Conservation (phyloP, 2,329 filamentous ascomycete genomes). For the Neofusicoccum umdonicola region DNA sequence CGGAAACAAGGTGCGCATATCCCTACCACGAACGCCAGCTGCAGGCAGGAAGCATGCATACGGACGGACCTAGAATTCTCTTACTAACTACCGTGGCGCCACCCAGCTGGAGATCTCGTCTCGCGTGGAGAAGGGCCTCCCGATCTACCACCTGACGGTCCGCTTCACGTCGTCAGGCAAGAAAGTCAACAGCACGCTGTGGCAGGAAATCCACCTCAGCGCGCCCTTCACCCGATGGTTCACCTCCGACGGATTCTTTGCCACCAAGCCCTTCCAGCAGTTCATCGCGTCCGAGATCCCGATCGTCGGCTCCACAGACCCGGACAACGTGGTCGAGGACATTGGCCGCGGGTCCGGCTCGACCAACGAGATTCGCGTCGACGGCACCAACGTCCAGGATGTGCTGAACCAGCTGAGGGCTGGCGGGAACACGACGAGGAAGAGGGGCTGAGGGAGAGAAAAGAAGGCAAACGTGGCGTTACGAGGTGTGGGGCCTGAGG, state of each 20-base stretch:
- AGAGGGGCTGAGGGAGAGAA: conserved; percentile 29
- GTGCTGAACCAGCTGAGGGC: conserved; percentile 37
- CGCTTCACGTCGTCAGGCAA: conserved; percentile 42
- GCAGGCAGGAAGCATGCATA: not conserved
- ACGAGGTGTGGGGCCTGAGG: not conserved
- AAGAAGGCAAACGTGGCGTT: not conserved
- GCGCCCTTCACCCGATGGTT: conserved; percentile 75
- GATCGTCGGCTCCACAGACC: conserved; percentile 64
- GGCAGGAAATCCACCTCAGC: conserved; percentile 53
- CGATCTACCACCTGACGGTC: conserved; percentile 75
- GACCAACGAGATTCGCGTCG: conserved; percentile 27
- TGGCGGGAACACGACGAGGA: conserved; percentile 28
- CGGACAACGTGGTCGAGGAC: conserved; percentile 49
- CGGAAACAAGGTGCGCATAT: conserved; percentile 60
- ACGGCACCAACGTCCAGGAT: conserved; percentile 32
- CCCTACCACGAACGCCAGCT: not conserved
- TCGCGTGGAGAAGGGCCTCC: conserved; percentile 73
- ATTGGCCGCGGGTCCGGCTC: conserved; percentile 33
- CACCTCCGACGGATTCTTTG: conserved; percentile 67
- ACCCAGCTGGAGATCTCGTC: conserved; percentile 69
- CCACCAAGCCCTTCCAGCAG: conserved; percentile 73
- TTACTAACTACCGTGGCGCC: not conserved
- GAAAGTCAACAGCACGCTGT: conserved; percentile 27
- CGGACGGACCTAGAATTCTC: not conserved
- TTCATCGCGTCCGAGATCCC: conserved; percentile 69